Evolutionary conservation across 495 filamentous ascomycete species (phyloP).

Genomic region (Xylaria flabelliformis): DNA sequence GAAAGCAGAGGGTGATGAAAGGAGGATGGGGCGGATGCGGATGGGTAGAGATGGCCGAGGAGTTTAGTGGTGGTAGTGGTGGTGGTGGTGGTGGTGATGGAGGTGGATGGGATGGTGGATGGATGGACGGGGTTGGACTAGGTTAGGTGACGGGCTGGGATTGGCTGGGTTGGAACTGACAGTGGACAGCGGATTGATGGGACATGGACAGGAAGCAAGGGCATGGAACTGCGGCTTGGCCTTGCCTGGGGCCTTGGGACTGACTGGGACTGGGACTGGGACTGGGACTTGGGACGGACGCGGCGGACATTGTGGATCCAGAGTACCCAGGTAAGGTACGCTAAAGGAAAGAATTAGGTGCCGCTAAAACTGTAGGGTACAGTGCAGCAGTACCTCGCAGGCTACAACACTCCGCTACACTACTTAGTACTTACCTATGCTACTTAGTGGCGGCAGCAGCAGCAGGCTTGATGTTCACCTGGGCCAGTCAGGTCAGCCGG

Average conservation of each 20-base stretch:
- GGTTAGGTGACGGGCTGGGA: background rate
- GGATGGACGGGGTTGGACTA: background rate
- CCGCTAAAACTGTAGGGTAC: background rate
- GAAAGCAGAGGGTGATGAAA: slow-evolving; percentile 34
- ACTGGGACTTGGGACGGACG: slow-evolving; percentile 7
- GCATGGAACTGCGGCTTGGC: background rate
- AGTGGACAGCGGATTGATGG: background rate
- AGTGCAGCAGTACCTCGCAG: background rate
- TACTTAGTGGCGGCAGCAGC: background rate
- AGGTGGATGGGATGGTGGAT: background rate
- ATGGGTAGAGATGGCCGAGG: slow-evolving; percentile 13
- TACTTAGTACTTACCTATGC: too few species aligned
- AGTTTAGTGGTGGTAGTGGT: background rate
- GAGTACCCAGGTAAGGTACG: background rate
- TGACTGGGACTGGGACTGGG: background rate
- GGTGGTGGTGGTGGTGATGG: background rate
- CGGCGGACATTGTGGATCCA: background rate
- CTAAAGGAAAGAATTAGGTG: background rate
- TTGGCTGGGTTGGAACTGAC: background rate
- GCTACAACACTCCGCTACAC: too few species aligned
- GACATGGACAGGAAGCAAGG: background rate
- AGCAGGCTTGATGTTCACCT: background rate
- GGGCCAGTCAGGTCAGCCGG: slow-evolving; percentile 15
- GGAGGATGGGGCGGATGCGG: slow-evolving; percentile 27
- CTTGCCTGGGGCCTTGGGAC: background rate